Evolutionary conservation across 1,284 basidiomycete species (phyloP).

Genomic region (Heliocybe sulcata): DNA sequence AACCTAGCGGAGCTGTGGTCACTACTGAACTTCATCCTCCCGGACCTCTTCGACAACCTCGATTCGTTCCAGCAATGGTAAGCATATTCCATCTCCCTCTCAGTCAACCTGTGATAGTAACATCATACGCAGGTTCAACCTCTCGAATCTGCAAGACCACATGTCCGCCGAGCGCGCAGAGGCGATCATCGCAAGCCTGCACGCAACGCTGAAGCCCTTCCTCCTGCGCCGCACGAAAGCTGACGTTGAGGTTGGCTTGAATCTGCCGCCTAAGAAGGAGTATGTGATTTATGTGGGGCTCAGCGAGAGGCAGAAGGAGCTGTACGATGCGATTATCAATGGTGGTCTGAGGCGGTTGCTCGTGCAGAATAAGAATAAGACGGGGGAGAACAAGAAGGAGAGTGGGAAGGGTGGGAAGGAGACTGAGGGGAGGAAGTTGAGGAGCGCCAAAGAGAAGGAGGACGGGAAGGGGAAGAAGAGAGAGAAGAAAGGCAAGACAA

Average conservation of each 20-base stretch:
- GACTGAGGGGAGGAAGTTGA: constrained; percentile 19
- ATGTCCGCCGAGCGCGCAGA: constrained; percentile 47
- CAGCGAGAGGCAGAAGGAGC: constrained; percentile 71
- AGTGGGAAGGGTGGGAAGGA: constrained; percentile 20
- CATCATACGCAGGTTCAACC: constrained; percentile 51
- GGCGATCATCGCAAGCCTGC: constrained; percentile 77
- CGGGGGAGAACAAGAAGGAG: constrained; percentile 12
- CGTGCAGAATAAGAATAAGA: constrained; percentile 25
- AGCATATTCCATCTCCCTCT: constrained; percentile 16
- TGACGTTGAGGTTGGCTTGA: constrained; percentile 72
- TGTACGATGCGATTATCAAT: constrained; percentile 77
- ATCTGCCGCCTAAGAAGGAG: constrained; percentile 89
- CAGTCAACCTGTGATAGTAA: background rate
- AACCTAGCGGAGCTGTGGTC: constrained; percentile 94
- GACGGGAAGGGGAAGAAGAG: constrained; percentile 25
- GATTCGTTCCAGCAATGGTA: constrained; percentile 90
- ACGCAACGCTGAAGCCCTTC: constrained; percentile 92
- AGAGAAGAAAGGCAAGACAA: constrained; percentile 24
- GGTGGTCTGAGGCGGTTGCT: constrained; percentile 64
- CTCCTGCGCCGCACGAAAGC: constrained; percentile 88
- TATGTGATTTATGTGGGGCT: constrained; percentile 92
- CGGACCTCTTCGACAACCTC: constrained; percentile 87
- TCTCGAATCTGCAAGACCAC: constrained; percentile 53
- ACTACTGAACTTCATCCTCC: constrained; percentile 90
- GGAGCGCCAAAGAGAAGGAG: constrained; percentile 23